phyloP scores from a whole-genome alignment of 1,284 basidiomycete genomes.

The Ustilago loliicola region DNA sequence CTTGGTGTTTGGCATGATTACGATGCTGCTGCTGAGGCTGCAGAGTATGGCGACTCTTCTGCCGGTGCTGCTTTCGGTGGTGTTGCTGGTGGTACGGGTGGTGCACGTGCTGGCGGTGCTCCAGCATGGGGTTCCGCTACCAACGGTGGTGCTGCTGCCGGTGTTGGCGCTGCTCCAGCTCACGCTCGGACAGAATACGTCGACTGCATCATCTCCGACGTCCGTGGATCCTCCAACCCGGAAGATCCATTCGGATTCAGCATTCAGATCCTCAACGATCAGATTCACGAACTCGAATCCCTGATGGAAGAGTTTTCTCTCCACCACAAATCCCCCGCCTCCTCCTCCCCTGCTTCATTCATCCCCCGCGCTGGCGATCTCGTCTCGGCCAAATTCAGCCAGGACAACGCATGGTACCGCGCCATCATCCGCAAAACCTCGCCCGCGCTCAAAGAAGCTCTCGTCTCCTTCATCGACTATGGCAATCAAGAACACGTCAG shows the following conservation, averaged over 20 bases:
- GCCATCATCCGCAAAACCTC: conserved; percentile 54
- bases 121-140: conserved; percentile 29
- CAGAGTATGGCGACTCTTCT: conserved; percentile 17
- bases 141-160: conserved; percentile 16
- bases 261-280: conserved; percentile 78
- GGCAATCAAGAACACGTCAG: conserved; percentile 60
- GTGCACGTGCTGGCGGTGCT: conserved; percentile 13
- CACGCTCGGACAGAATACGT: conserved; percentile 80
- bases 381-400: conserved; percentile 79
- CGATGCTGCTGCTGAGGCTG: conserved; percentile 48
- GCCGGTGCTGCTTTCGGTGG: conserved; percentile 14
- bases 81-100: conserved; percentile 10
- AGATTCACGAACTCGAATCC: conserved; percentile 79
- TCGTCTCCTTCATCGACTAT: conserved; percentile 61
- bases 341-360: conserved; percentile 74
- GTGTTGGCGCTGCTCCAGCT: conserved; percentile 23
- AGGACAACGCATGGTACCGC: conserved; percentile 67
- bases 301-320: conserved; percentile 91
- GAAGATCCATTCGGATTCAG: conserved; percentile 86
- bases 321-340: conserved; percentile 37
- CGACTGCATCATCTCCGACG: conserved; percentile 91
- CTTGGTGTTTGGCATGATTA: conserved; percentile 78
- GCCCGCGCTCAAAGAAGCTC: conserved; percentile 46
- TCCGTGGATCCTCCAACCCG: conserved; percentile 75
- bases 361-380: conserved; percentile 82